phyloP scores from a whole-genome alignment of 2,329 filamentous ascomycete species.

The Scorias spongiosa region DNA sequence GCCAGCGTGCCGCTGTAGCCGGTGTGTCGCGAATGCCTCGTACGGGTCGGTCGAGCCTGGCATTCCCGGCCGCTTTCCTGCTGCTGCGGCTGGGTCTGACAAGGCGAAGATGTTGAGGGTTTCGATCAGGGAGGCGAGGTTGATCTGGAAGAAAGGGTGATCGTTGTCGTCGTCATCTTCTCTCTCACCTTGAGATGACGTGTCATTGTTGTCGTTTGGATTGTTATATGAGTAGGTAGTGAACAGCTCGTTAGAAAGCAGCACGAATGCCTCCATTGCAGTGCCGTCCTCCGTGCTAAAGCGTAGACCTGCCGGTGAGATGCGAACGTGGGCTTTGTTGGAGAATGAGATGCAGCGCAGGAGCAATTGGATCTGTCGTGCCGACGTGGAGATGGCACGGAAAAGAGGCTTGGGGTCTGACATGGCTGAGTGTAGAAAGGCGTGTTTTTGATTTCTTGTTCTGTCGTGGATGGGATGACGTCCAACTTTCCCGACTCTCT shows the following conservation, averaged over 20 bases:
- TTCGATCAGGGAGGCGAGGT: constrained; percentile 73
- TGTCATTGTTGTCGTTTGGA: constrained; percentile 21
- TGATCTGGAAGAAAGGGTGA: constrained; percentile 68
- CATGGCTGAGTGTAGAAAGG: constrained; percentile 12
- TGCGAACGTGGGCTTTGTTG: constrained; percentile 51
- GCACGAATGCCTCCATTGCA: constrained; percentile 77
- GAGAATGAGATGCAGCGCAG: constrained; percentile 48
- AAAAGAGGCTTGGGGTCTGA: constrained; percentile 41
- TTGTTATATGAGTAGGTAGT: constrained; percentile 62
- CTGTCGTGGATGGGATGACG: too few relatives aligned
- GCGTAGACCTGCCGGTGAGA: constrained; percentile 70
- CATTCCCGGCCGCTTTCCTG: constrained; percentile 16
- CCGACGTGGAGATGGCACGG: constrained; percentile 62
- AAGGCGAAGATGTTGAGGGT: constrained; percentile 90
- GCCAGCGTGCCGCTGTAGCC: constrained; percentile 24
- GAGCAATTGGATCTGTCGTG: constrained; percentile 55
- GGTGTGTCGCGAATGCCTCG: constrained; percentile 23
- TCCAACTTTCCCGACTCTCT: too few relatives aligned
- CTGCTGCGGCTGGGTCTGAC: constrained; percentile 24
- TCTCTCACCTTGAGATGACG: not conserved
- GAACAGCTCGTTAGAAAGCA: constrained; percentile 80
- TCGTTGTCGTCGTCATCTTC: constrained; percentile 31
- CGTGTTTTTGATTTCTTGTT: too few relatives aligned
- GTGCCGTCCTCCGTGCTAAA: constrained; percentile 80
- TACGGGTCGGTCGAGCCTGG: constrained; percentile 9